A percentile compares a stretch with the other conserved stretches of the same genome.
Evolutionary conservation across 768 basidiomycete species (phyloP).

Genomic region (Kwoniella europaea): DNA sequence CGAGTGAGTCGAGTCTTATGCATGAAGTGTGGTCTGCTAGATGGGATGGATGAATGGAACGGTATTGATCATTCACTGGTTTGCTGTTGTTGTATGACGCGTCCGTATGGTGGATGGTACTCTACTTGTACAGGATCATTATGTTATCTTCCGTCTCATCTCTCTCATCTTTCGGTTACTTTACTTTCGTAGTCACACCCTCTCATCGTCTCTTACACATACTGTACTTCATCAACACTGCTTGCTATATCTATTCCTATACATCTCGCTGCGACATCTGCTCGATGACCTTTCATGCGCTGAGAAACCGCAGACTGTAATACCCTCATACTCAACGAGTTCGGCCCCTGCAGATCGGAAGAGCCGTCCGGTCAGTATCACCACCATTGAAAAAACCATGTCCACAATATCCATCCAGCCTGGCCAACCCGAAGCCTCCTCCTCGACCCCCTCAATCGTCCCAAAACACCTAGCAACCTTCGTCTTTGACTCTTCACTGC

Average conservation of each 20-base stretch:
- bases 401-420: not conserved
- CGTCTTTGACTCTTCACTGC: constrained; percentile 39
- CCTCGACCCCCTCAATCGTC: constrained; percentile 15
- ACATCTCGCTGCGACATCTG: not conserved
- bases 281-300: not conserved
- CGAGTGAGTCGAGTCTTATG: not conserved
- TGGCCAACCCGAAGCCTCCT: constrained; percentile 38
- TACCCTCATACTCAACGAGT: not conserved
- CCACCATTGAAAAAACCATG: not conserved
- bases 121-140: not conserved
- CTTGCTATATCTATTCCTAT: not conserved
- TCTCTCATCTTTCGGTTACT: not conserved
- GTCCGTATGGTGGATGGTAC: not conserved
- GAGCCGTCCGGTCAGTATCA: not conserved
- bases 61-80: not conserved
- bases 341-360: not conserved
- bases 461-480: constrained; percentile 35
- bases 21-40: not conserved
- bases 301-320: not conserved
- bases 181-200: not conserved
- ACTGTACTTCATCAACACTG: not conserved
- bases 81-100: constrained; percentile 3
- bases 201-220: not conserved
- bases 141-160: not conserved
- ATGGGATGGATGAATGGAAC: not conserved